Evolutionary conservation across 2,329 filamentous ascomycete species (phyloP).

Genomic region (Fusarium subtropicale): DNA sequence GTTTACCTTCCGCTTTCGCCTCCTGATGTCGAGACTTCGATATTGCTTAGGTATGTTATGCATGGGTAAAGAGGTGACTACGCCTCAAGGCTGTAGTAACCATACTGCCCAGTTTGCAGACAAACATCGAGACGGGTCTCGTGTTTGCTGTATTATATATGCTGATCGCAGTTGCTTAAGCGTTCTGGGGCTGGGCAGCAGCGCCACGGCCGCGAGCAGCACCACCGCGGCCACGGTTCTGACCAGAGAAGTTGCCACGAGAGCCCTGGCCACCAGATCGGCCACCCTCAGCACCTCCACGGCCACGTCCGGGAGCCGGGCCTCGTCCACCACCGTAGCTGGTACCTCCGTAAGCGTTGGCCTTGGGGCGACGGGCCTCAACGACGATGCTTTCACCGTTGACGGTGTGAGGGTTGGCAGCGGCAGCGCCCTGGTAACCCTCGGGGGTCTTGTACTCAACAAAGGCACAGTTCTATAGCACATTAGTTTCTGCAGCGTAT

Average conservation of each 20-base stretch:
- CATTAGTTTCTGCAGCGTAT: conserved; percentile 24
- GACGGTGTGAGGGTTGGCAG: conserved; percentile 86
- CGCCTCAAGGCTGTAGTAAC: neutral
- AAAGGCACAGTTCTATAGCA: conserved; percentile 88
- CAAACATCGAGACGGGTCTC: conserved; percentile 9
- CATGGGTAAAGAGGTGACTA: conserved; percentile 3
- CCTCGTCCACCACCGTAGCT: conserved; percentile 74
- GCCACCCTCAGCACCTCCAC: conserved; percentile 71
- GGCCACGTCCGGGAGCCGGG: conserved; percentile 70
- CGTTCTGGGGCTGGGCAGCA: conserved; percentile 64
- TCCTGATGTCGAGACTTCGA: conserved; percentile 6
- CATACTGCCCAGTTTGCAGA: neutral
- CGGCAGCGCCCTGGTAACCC: conserved; percentile 84
- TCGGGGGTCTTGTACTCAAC: conserved; percentile 88
- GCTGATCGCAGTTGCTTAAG: conserved; percentile 50
- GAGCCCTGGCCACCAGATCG: conserved; percentile 71
- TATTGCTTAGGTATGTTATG: conserved; percentile 12
- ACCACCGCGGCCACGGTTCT: conserved; percentile 74
- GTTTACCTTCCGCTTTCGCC: conserved; percentile 10
- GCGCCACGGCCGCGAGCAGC: conserved; percentile 73
- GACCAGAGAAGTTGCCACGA: conserved; percentile 77
- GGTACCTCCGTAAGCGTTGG: conserved; percentile 75
- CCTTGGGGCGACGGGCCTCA: conserved; percentile 87
- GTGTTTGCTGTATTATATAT: conserved; percentile 20
- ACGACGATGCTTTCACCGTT: conserved; percentile 85